Percentiles rank a stretch among this genome's conserved stretches.
phyloP scores from a whole-genome alignment of 371 early-diverging fungal species.

The Mucor plumbeus region DNA sequence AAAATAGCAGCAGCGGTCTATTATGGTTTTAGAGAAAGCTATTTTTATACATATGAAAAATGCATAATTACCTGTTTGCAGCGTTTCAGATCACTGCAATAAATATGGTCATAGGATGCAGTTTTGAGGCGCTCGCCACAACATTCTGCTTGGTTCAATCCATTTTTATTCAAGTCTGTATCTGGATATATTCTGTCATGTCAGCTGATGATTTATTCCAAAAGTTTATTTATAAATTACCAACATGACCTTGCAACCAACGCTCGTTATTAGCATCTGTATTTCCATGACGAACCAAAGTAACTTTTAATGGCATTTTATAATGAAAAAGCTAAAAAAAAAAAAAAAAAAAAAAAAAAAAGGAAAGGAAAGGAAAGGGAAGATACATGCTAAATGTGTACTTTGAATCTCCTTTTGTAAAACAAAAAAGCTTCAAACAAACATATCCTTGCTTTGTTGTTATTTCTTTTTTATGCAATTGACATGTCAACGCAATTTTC shows the following conservation, averaged over 20 bases:
- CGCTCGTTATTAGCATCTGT: constrained; percentile 52
- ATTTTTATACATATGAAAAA: neutral
- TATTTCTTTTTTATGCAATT: no score
- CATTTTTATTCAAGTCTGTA: constrained; percentile 38
- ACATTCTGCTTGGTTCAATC: constrained; percentile 37
- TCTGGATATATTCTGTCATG: constrained; percentile 23
- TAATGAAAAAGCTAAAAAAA: neutral
- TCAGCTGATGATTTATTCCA: neutral
- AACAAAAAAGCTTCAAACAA: no score
- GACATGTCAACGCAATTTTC: no score
- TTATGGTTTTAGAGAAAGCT: neutral
- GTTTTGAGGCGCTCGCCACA: constrained; percentile 38
- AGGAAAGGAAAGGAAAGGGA: no score
- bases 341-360: neutral
- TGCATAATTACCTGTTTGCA: constrained; percentile 42
- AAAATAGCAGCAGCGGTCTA: constrained; percentile 40
- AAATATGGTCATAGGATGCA: constrained; percentile 34
- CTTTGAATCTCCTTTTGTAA: neutral
- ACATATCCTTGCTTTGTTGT: no score
- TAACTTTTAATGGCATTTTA: constrained; percentile 28
- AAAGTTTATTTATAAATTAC: constrained; percentile 16
- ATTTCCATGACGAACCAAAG: constrained; percentile 52
- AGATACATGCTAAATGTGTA: no score
- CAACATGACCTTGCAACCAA: constrained; percentile 51
- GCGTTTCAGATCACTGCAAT: constrained; percentile 45